These are phyloP conservation scores for Cercospora janseana DNA, from an alignment of 2,329 filamentous ascomycete species.

Conservation along the genomic window DNA sequence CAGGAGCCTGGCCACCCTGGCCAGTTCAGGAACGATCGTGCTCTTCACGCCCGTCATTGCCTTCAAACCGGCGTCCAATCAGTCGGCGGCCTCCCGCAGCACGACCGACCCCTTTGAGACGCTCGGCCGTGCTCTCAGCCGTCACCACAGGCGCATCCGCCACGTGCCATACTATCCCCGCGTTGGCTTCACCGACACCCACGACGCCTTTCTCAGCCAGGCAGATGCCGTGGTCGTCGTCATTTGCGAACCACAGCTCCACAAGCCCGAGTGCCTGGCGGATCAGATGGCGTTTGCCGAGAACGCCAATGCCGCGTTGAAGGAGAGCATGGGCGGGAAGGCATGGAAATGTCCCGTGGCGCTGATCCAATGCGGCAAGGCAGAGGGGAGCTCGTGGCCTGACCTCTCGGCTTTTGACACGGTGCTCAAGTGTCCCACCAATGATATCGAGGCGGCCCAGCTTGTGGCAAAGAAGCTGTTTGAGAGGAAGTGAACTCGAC, in stretches of 20 bases:
- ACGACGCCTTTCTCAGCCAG: conserved; percentile 61
- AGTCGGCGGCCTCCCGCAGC: conserved; percentile 32
- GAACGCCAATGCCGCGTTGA: conserved; percentile 19
- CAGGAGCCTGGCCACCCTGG: conserved; percentile 30
- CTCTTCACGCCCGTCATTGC: conserved; percentile 46
- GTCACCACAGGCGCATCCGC: conserved; percentile 60
- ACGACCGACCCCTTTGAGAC: conserved; percentile 69
- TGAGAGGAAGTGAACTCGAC: conserved; percentile 16
- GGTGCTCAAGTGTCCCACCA: conserved; percentile 20
- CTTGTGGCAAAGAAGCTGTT: conserved; percentile 26
- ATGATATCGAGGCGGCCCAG: conserved; percentile 22
- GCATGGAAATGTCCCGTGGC: conserved; percentile 16
- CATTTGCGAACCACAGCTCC: conserved; percentile 49
- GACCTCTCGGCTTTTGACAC: conserved; percentile 22
- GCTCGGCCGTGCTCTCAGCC: conserved; percentile 63
- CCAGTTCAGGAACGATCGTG: conserved; percentile 43
- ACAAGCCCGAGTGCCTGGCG: conserved; percentile 20
- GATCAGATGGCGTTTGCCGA: conserved; percentile 30
- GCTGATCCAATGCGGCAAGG: conserved; percentile 25
- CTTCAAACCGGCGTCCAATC: conserved; percentile 42
- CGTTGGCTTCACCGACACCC: conserved; percentile 61
- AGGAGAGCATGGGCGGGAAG: conserved; percentile 9
- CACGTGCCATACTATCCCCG: conserved; percentile 70
- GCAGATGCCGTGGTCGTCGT: conserved; percentile 63
- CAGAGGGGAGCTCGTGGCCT: conserved; percentile 22